A percentile compares a stretch with the other conserved stretches of the same genome.
Conservation (phyloP, 139 green algal genomes). For the Chlamydomonas sp. region DNA sequence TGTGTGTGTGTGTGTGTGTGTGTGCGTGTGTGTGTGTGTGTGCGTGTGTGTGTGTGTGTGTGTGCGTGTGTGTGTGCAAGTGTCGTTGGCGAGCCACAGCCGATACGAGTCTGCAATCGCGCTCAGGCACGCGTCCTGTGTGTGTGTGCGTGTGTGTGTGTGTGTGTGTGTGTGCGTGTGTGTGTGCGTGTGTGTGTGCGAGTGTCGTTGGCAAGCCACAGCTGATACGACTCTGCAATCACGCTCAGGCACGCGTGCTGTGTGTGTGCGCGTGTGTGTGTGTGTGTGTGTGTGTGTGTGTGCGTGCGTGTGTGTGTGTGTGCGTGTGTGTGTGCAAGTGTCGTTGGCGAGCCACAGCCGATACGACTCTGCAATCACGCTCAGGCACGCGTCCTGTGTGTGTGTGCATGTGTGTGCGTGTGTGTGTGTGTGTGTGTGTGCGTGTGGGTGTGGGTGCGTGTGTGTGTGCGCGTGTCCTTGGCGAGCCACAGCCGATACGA, state of each 20-base stretch:
- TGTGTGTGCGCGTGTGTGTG: slow-evolving; percentile 25
- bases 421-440: slow-evolving; percentile 2
- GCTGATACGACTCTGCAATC: slow-evolving; percentile 68
- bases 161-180: neutral
- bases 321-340: neutral
- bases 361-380: too few relatives aligned
- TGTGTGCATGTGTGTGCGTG: neutral
- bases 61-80: neutral
- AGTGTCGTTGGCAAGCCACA: slow-evolving; percentile 83
- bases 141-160: neutral
- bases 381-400: too few relatives aligned
- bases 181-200: slow-evolving; percentile 72
- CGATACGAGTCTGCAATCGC: neutral
- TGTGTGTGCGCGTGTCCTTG: too few relatives aligned
- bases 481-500: too few relatives aligned
- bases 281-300: neutral
- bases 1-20: slow-evolving; percentile 26
- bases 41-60: neutral
- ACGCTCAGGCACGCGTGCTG: slow-evolving; percentile 65
- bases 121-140: neutral
- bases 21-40: neutral
- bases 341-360: too few relatives aligned
- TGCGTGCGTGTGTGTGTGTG: neutral
- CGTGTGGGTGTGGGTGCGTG: too few relatives aligned
- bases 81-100: too few relatives aligned